These are phyloP conservation scores for Plasmodium ovale DNA, from an alignment of 169 alveolate genomes.

Conservation along the genomic window DNA sequence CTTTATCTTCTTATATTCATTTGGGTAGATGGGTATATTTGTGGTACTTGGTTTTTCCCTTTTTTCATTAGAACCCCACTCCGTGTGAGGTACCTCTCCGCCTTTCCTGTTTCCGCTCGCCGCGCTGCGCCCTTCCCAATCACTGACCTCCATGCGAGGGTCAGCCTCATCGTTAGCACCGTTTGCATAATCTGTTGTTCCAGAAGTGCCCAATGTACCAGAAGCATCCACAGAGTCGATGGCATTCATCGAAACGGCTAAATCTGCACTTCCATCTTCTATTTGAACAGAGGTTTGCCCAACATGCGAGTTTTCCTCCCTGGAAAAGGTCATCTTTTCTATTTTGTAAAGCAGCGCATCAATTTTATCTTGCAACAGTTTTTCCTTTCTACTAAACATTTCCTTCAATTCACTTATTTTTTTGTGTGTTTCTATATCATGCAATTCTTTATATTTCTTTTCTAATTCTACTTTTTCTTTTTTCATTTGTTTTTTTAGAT, in stretches of 20 bases:
- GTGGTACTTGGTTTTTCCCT: background rate
- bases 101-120: background rate
- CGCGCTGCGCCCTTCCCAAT: background rate
- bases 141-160: background rate
- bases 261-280: background rate
- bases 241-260: background rate
- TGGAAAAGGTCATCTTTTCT: constrained; percentile 39
- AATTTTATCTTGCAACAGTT: constrained; percentile 37
- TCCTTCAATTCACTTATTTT: constrained; percentile 39
- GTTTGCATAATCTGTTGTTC: background rate
- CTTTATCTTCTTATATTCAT: constrained; percentile 55
- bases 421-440: constrained; percentile 42
- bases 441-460: constrained; percentile 41
- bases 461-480: constrained; percentile 42
- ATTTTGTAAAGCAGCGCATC: constrained; percentile 23
- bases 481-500: constrained; percentile 27
- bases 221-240: background rate
- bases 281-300: background rate
- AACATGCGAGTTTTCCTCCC: constrained; percentile 19
- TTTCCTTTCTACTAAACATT: constrained; percentile 25
- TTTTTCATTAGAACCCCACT: background rate
- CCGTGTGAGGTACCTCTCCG: background rate
- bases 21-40: constrained; percentile 57
- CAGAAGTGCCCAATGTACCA: background rate
- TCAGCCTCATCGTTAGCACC: background rate